Evolutionary conservation across 805 yeast genomes (phyloP).

Genomic region (Monosporozyma yasuniensis): DNA sequence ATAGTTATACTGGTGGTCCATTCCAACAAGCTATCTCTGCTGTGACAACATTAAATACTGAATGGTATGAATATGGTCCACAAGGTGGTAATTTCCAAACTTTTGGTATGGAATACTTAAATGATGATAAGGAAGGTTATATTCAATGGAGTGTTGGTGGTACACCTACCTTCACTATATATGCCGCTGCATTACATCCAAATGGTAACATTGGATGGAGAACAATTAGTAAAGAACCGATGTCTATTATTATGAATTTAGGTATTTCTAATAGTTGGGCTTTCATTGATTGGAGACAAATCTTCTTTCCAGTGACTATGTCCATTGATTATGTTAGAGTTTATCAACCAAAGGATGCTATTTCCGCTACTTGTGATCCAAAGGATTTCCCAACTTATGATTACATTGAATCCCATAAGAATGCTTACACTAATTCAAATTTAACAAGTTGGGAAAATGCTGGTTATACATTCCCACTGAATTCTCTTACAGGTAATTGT

Average conservation of each 20-base stretch:
- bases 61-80: constrained; percentile 72
- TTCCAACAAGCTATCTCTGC: constrained; percentile 89
- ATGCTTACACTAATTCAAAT: constrained; percentile 63
- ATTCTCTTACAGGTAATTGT: constrained; percentile 47
- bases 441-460: constrained; percentile 66
- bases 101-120: constrained; percentile 69
- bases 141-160: constrained; percentile 82
- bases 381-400: constrained; percentile 73
- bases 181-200: constrained; percentile 71
- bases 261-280: constrained; percentile 93
- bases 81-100: constrained; percentile 50
- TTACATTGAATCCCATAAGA: constrained; percentile 62
- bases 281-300: constrained; percentile 79
- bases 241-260: constrained; percentile 78
- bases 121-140: constrained; percentile 65
- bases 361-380: constrained; percentile 78
- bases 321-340: constrained; percentile 78
- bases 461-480: constrained; percentile 64
- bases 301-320: constrained; percentile 71
- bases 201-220: constrained; percentile 88
- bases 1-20: constrained; percentile 87
- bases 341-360: constrained; percentile 70
- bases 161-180: constrained; percentile 63
- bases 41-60: constrained; percentile 62
- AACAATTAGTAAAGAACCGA: constrained; percentile 78